Evolutionary conservation across 495 filamentous ascomycete genomes (phyloP).

Genomic region (Xylaria flabelliformis): DNA sequence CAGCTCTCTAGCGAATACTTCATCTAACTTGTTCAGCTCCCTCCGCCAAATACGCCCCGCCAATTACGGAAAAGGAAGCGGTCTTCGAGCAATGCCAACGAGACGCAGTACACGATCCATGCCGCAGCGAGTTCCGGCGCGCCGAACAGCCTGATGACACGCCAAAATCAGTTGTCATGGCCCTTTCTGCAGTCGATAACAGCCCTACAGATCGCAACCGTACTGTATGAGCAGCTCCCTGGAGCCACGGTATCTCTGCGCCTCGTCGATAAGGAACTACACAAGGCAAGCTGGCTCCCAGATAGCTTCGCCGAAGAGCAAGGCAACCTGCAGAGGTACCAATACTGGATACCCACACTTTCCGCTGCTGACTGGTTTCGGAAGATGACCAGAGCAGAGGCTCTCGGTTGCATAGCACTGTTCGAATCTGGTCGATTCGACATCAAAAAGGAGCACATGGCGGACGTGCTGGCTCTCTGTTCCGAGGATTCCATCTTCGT

Average conservation of each 20-base stretch:
- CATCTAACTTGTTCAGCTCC: background rate
- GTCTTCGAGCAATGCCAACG: background rate
- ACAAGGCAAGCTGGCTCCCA: conserved; percentile 1
- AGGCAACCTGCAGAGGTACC: background rate
- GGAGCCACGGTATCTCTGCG: background rate
- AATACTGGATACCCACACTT: background rate
- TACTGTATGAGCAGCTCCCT: background rate
- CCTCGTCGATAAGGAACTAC: background rate
- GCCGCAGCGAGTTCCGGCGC: background rate
- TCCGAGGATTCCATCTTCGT: conserved; percentile 43
- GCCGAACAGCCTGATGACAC: background rate
- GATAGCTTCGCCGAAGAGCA: background rate
- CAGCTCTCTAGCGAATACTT: background rate
- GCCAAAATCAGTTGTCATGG: background rate
- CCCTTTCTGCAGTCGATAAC: background rate
- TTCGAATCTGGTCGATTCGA: conserved; percentile 42
- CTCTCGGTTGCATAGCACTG: conserved; percentile 41
- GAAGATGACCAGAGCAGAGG: background rate
- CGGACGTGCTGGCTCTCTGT: background rate
- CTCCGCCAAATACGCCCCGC: background rate
- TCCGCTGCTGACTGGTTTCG: background rate
- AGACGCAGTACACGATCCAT: background rate
- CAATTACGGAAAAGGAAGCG: background rate
- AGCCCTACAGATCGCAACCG: background rate
- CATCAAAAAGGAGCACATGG: conserved; percentile 32